Evolutionary conservation across 2,329 filamentous ascomycete genomes (phyloP), one percentile per base, ranked within the genome.

Genomic region (Aspergillus aculeatus): DNA sequence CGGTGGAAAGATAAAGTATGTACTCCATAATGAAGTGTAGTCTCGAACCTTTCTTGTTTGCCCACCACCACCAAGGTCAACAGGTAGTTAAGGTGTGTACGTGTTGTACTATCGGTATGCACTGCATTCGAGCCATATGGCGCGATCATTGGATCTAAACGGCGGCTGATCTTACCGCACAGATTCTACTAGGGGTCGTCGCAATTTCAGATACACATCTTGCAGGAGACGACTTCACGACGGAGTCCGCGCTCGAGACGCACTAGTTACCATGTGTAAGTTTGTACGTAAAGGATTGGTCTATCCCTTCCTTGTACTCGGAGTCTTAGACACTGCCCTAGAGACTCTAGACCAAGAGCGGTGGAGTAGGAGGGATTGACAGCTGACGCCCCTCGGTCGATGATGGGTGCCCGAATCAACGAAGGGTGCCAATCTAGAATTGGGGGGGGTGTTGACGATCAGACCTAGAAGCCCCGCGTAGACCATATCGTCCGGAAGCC

Each of bases 381-480:
- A 53, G 41, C 52, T 54, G 55, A 44, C 29, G 56, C 50, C 32
- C 50, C 41, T 41, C n/a, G 38, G 47, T 53, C 16, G 56, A 49
- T 57, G 47, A 62, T 64, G 63, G 62, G 57, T 62, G 62, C 63
- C 62, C 57, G 59, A 63, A 54, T 41, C 31, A 35, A 26, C 29
- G 19, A 32, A 5, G 50, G 54, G 41, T 47, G 47, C 26, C 35
- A 53, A 31, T 35, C 44, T 57, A 41, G 29, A 31, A 48, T 31
- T 5, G 2, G 35, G 14, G 35, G 14, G 32, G 50, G 38, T 50
- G 38, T 50, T 51, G 52, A 55, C 24, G 53, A 55, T 55, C 53
- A 47, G 52, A 54, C 41, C 52, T 54, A 29, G 41, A 24, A 48
- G 59, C 54, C 59, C 51, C 58, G 55, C 61, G 50, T 54, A 19